Evolutionary conservation across 2,329 filamentous ascomycete species (phyloP).

Genomic region (Colletotrichum sp.): DNA sequence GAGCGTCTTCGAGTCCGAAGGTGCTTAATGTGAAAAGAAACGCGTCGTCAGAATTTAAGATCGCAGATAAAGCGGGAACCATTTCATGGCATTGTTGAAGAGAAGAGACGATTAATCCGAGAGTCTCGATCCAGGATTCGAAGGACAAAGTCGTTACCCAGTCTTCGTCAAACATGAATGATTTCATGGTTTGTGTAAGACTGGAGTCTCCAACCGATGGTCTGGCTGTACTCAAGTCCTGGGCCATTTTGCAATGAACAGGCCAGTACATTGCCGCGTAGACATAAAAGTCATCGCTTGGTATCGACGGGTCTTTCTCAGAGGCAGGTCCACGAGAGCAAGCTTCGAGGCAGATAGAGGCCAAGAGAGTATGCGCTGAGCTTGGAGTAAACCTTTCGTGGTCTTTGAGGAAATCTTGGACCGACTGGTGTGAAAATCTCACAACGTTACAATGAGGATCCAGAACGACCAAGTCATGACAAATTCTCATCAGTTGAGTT

Average conservation of each 20-base stretch:
- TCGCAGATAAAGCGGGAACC: too few species aligned
- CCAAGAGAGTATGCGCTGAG: neutral
- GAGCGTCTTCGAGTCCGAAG: too few species aligned
- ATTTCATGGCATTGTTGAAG: too few species aligned
- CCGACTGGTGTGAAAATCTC: neutral
- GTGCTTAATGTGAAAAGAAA: too few species aligned
- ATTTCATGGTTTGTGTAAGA: neutral
- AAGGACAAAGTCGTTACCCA: neutral
- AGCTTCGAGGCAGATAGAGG: neutral
- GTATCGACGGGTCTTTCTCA: fast-evolving
- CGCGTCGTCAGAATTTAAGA: too few species aligned
- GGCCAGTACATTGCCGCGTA: neutral
- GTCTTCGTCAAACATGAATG: neutral
- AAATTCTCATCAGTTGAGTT: neutral
- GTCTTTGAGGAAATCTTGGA: neutral
- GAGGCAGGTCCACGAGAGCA: neutral
- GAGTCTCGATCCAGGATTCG: too few species aligned
- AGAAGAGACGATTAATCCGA: too few species aligned
- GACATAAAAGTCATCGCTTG: neutral
- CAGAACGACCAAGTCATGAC: neutral
- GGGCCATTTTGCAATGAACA: neutral
- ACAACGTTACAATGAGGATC: neutral
- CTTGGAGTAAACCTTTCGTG: neutral
- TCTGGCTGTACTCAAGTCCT: fast-evolving
- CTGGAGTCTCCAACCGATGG: fast-evolving